A percentile compares a stretch with the other conserved stretches of the same genome.
Conservation (phyloP, 2,329 filamentous ascomycete species). For the Blastomyces silverae region DNA sequence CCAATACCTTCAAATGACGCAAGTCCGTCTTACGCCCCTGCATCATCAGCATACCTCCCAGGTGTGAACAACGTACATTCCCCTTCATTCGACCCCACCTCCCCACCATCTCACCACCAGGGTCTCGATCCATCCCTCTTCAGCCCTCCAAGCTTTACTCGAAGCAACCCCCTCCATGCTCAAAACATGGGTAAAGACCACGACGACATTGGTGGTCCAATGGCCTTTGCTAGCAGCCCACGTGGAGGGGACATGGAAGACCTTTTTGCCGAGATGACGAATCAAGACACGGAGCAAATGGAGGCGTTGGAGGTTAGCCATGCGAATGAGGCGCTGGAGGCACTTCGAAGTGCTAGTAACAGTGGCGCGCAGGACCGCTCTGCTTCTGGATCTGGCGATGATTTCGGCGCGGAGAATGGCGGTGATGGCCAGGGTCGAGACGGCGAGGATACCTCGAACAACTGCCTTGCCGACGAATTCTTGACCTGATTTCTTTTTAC, state of each 20-base stretch:
- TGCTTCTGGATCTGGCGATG: constrained; percentile 19
- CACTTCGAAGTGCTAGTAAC: constrained; percentile 35
- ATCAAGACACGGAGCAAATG: constrained; percentile 37
- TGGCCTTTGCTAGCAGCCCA: constrained; percentile 35
- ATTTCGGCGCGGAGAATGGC: constrained; percentile 6
- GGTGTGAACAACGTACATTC: constrained; percentile 31
- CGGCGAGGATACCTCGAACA: constrained; percentile 23
- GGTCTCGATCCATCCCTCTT: constrained; percentile 38
- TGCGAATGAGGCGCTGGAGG: constrained; percentile 43
- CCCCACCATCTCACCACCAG: constrained; percentile 34
- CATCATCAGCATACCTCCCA: constrained; percentile 35
- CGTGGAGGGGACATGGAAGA: constrained; percentile 38
- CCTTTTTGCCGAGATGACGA: constrained; percentile 44
- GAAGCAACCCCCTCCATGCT: constrained; percentile 26
- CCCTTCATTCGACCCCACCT: constrained; percentile 36
- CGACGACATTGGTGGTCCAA: constrained; percentile 32
- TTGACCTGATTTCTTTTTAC: constrained; percentile 18
- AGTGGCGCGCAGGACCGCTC: constrained; percentile 31
- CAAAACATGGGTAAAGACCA: constrained; percentile 27
- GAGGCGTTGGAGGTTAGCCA: constrained; percentile 41
- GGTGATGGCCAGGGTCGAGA: constrained; percentile 22
- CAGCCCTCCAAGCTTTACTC: constrained; percentile 37
- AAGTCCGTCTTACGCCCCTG: constrained; percentile 34
- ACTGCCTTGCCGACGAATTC: constrained; percentile 27
- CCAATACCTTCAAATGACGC: constrained; percentile 33